phyloP scores from a whole-genome alignment of 2,329 filamentous ascomycete species.

The Penicillium verrucosum region DNA sequence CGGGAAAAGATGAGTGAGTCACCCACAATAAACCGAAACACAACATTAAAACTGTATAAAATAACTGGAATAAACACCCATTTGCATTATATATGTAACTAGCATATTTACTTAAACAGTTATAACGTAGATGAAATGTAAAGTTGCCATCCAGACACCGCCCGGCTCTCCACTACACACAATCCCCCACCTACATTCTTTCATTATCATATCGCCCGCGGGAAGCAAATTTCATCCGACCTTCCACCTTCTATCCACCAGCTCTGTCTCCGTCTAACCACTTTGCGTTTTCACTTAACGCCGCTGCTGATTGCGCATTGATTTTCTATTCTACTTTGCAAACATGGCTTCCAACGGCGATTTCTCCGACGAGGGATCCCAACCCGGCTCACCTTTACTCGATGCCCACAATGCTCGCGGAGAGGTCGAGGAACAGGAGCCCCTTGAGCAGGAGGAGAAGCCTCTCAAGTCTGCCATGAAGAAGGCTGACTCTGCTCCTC shows the following conservation, averaged over 20 bases:
- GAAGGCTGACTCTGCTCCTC: slow-evolving; percentile 59
- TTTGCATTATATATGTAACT: not conserved
- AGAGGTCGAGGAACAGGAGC: slow-evolving; percentile 74
- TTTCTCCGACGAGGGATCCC: slow-evolving; percentile 54
- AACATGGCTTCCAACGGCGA: slow-evolving; percentile 57
- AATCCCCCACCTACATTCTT: slow-evolving; percentile 33
- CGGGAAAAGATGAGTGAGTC: not conserved
- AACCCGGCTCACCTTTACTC: slow-evolving; percentile 53
- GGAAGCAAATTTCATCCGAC: slow-evolving; percentile 38
- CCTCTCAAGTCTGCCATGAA: slow-evolving; percentile 82
- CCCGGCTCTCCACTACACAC: slow-evolving; percentile 40
- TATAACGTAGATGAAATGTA: slow-evolving; percentile 4
- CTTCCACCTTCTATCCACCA: slow-evolving; percentile 13
- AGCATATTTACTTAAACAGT: not conserved
- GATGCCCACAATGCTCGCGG: slow-evolving; percentile 56
- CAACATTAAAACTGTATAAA: not conserved
- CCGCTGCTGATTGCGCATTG: slow-evolving; percentile 15
- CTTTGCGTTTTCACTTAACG: slow-evolving; percentile 18
- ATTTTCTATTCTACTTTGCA: slow-evolving; percentile 29
- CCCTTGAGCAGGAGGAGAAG: slow-evolving; percentile 59
- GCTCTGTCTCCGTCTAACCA: slow-evolving; percentile 1
- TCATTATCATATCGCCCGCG: slow-evolving; percentile 37
- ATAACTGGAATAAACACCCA: not conserved
- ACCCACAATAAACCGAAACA: slow-evolving; percentile 1
- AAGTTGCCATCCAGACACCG: slow-evolving; percentile 26